Percentiles rank a stretch among this genome's conserved stretches.
Evolutionary conservation across 2,329 filamentous ascomycete species (phyloP).

Genomic region (Alternaria sp.): DNA sequence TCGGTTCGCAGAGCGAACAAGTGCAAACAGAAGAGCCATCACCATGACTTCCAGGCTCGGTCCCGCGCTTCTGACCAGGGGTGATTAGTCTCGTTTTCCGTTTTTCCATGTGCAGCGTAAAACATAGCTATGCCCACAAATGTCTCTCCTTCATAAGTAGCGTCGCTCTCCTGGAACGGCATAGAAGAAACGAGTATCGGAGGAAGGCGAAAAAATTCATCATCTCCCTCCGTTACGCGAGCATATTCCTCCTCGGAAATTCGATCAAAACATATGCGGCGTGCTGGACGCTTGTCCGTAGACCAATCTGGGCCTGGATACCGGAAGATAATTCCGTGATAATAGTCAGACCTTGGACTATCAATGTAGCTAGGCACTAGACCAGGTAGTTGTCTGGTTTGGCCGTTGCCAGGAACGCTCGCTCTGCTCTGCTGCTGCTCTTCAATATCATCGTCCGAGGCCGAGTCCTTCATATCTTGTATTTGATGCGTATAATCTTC

Average conservation of each 20-base stretch:
- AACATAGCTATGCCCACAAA: not conserved
- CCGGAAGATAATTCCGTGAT: not conserved
- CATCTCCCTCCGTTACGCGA: not conserved
- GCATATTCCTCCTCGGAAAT: not conserved
- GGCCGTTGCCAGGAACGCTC: conserved; percentile 2
- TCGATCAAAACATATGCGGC: not conserved
- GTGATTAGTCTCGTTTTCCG: not conserved
- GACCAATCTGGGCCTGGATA: not conserved
- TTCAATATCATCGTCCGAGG: not conserved
- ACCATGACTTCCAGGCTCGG: not conserved
- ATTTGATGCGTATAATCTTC: too few relatives aligned
- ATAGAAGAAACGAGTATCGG: conserved; percentile 1
- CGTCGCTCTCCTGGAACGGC: not conserved
- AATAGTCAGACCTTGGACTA: not conserved
- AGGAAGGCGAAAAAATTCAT: not conserved
- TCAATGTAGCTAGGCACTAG: conserved; percentile 13
- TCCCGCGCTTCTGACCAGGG: not conserved
- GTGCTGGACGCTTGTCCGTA: not conserved
- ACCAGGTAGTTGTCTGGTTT: conserved; percentile 12
- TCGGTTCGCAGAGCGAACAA: not conserved
- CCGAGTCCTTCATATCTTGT: conserved; percentile 3
- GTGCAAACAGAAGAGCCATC: not conserved
- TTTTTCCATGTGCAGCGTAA: not conserved
- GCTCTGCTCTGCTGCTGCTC: not conserved
- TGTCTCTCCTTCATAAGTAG: not conserved